Evolutionary conservation across 176 grass and related monocot genomes (phyloP), one percentile per base, ranked within the genome.

Genomic region (Musa schizocarpa): DNA sequence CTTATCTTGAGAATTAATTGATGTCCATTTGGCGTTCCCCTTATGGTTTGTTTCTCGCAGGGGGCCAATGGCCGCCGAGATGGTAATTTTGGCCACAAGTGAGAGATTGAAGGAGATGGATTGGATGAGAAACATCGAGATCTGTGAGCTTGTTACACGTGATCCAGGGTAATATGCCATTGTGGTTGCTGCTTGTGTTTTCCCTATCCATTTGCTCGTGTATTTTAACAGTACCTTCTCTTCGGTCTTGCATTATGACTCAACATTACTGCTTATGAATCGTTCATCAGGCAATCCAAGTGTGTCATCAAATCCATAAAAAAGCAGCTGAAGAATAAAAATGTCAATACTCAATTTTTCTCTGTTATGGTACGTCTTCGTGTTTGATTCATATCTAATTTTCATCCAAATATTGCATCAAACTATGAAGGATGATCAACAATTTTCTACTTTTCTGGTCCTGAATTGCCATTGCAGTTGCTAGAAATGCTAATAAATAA

Each of bases 401-500:
- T 74, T 22, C 21, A n/a, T 50, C 50, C 13, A 10, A 56, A 9
- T 2, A 57, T 74, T 74, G 51, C 21, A 53, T 26, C 27, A 29
- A 16, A 55, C 22, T 57, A 74, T 9, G 14, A 17, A 25, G 34
- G 21, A 24, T 21, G n/a, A n/a, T 14, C 19, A 6, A 14, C 1
- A 1, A 50, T 17, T n/a, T 69, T 9, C 8, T 69, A 27, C 23
- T 69, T 2, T 50, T 50, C 1, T 16, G 1, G 9, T 29, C 2
- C 53, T 56, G 21, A 5, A 11, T 52, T 22, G 69, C 1, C 11
- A 53, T 81, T 82, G 68, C 82, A 99, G 95, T 84, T 99, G 53
- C 86, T 99, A 82, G 95, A 99, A 86, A 94, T 94, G 90, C 85
- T 99, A 63, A 72, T 89, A 85, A 99, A 94, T 86, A 99, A 99